Evolutionary conservation across 129 eudicot species (phyloP).

Genomic region (Escallonia herrerae): DNA sequence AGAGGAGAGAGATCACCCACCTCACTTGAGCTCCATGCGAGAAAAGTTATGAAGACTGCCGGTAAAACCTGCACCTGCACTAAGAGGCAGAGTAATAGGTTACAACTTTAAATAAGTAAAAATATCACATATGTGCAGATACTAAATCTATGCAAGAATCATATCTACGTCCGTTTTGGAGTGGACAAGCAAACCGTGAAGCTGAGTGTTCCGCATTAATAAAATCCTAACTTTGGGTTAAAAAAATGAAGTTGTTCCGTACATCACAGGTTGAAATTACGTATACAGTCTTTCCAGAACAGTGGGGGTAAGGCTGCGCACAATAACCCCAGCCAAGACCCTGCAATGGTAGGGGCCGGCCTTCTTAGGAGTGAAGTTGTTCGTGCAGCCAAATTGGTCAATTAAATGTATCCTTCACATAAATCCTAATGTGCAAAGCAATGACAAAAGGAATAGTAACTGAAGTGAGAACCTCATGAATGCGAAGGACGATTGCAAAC

Average conservation of each 20-base stretch:
- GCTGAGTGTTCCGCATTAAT: too few relatives aligned
- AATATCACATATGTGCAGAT: not conserved
- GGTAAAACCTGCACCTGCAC: constrained; percentile 69
- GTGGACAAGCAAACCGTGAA: too few relatives aligned
- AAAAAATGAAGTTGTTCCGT: too few relatives aligned
- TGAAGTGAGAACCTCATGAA: constrained; percentile 48
- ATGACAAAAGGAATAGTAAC: not conserved
- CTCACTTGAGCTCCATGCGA: constrained; percentile 79
- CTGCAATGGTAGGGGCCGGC: too few relatives aligned
- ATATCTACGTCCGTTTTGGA: not conserved
- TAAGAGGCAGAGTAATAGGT: constrained; percentile 9
- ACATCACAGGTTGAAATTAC: too few relatives aligned
- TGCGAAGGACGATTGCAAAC: constrained; percentile 55
- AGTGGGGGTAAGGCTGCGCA: too few relatives aligned
- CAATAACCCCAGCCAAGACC: too few relatives aligned
- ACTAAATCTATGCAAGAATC: not conserved
- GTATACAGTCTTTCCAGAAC: too few relatives aligned
- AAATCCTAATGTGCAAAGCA: not conserved
- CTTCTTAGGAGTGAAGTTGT: too few relatives aligned
- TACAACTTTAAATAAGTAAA: constrained; percentile 9
- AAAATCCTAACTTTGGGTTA: too few relatives aligned
- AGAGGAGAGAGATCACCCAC: constrained; percentile 29
- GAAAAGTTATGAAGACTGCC: constrained; percentile 59
- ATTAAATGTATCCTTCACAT: too few relatives aligned
- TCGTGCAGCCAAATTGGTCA: too few relatives aligned